Evolutionary conservation across 106 monocot genomes (phyloP), one percentile per base, ranked within the genome.

Genomic region (Gastrodia elata): DNA sequence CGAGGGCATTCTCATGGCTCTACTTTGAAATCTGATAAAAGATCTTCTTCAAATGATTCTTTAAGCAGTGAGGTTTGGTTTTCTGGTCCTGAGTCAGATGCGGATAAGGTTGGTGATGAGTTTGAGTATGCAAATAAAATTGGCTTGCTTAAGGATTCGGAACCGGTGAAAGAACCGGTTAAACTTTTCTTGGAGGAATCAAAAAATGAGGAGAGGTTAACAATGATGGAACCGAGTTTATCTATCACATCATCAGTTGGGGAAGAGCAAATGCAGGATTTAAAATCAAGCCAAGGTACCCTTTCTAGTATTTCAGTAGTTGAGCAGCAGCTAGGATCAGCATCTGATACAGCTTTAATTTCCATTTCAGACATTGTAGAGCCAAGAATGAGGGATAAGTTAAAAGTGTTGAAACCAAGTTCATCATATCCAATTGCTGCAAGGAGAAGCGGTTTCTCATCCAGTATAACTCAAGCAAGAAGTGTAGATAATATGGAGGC

Each of bases 41-140:
- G 77, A 75, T 82, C 82, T 73, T 87, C 91, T 7, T 86, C 91
- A 30, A 89, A 84, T 77, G 91, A 87, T 39, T 89, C 92, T 61
- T 49, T 72, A 44, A 74, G 70, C 68, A 87, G 83, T 42, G 92
- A 87, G 55, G 82, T 77, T 57, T 95, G 92, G 91, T 85, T 85
- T 83, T 95, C 94, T 59, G 84, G 94, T 26, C 82, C 75, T 32
- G 93, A 91, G 73, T 75, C 77, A 42, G 84, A 85, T 25, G 71
- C 80, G 20, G 82, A 87, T 68, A 24, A 3, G 14, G 22, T 40
- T 37, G 67, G 67, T 8, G 69, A 69, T 69, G 78, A 74, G 28
- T 65, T 39, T 25, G 49, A 56, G n/a, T 64, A 48, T 64, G 74
- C 84, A 43, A 71, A 68, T 71, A 68, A 30, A 65, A 26, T 18